Conservation (phyloP, 148 eudicot genomes). For the Cornus controversa region DNA sequence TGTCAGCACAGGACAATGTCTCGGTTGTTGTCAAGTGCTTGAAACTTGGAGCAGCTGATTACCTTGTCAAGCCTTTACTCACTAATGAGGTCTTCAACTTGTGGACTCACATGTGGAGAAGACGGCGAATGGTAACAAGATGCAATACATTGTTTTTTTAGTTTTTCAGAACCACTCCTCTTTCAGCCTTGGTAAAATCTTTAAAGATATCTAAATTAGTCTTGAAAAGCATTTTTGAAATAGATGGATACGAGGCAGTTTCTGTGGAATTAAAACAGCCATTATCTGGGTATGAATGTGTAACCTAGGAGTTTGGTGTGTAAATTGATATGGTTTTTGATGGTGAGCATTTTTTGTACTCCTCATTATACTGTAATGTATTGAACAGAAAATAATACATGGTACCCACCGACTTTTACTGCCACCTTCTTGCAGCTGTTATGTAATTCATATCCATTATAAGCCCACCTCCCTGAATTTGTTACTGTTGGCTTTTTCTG, state of each 20-base stretch:
- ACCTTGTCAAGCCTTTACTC: constrained; percentile 94
- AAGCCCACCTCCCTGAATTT: not conserved
- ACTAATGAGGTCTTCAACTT: constrained; percentile 89
- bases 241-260: not conserved
- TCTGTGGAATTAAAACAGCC: not conserved
- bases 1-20: constrained; percentile 96
- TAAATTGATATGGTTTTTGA: not conserved
- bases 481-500: not conserved
- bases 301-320: not conserved
- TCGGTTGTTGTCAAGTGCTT: constrained; percentile 92
- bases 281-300: not conserved
- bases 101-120: constrained; percentile 99
- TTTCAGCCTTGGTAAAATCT: constrained; percentile 11
- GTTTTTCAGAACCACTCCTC: constrained; percentile 19
- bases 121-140: constrained; percentile 88
- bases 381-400: not conserved
- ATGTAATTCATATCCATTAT: not conserved
- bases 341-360: not conserved
- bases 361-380: not conserved
- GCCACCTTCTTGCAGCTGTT: not conserved
- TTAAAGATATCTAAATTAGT: not conserved
- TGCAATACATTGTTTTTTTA: constrained; percentile 15
- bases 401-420: not conserved
- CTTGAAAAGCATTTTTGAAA: not conserved
- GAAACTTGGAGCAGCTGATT: constrained; percentile 98